Percentiles rank a stretch among this genome's conserved stretches.
phyloP scores from a whole-genome alignment of 148 eudicot genomes.

The Rhododendron kiyosumense region DNA sequence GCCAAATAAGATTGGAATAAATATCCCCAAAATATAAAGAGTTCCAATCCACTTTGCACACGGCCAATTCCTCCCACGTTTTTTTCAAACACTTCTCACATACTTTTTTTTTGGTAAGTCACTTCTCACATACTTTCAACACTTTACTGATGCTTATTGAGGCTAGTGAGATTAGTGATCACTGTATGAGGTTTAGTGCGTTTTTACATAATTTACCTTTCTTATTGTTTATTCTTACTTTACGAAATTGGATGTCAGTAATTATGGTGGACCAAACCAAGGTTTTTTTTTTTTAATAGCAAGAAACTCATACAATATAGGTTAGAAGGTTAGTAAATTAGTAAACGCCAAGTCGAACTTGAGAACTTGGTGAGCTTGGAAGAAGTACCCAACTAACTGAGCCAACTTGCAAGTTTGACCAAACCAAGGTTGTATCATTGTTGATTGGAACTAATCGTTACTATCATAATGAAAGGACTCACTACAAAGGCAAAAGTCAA shows the following conservation, averaged over 20 bases:
- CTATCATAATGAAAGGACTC: neutral
- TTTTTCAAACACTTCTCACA: neutral
- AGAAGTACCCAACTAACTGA: neutral
- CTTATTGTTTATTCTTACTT: neutral
- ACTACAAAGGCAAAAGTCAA: neutral
- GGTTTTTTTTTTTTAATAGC: too few species aligned
- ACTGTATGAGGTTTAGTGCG: neutral
- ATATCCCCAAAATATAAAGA: neutral
- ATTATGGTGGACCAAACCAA: too few species aligned
- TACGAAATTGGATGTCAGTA: neutral
- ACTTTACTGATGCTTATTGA: neutral
- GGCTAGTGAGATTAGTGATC: neutral
- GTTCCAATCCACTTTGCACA: neutral
- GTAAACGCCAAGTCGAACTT: neutral
- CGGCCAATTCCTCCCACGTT: neutral
- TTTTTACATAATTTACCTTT: neutral
- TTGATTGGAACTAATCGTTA: neutral
- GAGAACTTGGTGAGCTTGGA: neutral
- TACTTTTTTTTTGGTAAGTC: neutral
- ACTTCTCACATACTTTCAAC: neutral
- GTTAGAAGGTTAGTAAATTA: neutral
- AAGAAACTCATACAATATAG: too few species aligned
- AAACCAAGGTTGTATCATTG: neutral
- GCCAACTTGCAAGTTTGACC: too few species aligned
- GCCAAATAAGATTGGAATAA: neutral